phyloP scores from a whole-genome alignment of 345 rosid genomes.

The Geranium brycei region DNA sequence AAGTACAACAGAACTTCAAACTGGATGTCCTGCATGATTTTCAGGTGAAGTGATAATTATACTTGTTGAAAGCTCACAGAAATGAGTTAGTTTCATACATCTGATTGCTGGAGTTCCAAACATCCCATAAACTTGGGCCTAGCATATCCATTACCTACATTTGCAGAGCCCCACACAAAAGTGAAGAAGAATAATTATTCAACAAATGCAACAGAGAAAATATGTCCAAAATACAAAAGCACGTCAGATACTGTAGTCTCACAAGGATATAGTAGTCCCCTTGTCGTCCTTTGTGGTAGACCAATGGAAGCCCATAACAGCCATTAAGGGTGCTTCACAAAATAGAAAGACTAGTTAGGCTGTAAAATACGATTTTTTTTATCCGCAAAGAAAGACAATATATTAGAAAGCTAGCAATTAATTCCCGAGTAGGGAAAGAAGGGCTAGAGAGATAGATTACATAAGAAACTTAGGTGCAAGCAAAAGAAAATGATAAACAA shows the following conservation, averaged over 20 bases:
- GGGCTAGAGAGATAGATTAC: no score
- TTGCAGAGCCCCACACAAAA: not conserved
- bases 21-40: not conserved
- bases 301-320: conserved; percentile 40
- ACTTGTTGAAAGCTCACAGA: not conserved
- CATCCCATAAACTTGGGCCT: conserved; percentile 54
- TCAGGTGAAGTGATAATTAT: not conserved
- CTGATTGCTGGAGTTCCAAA: conserved; percentile 34
- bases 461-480: no score
- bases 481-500: no score
- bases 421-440: no score
- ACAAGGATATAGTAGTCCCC: conserved; percentile 38
- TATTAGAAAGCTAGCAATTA: no score
- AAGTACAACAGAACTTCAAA: conserved; percentile 2
- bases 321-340: conserved; percentile 26
- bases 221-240: not conserved
- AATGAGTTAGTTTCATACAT: conserved; percentile 21
- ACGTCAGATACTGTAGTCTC: not conserved
- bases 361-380: not conserved
- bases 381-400: no score
- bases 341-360: conserved; percentile 8
- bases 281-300: conserved; percentile 43
- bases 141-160: conserved; percentile 46
- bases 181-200: conserved; percentile 1
- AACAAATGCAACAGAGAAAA: not conserved